Conservation (phyloP, 192 early-diverging fungal genomes). For the Coemansia sp. region DNA sequence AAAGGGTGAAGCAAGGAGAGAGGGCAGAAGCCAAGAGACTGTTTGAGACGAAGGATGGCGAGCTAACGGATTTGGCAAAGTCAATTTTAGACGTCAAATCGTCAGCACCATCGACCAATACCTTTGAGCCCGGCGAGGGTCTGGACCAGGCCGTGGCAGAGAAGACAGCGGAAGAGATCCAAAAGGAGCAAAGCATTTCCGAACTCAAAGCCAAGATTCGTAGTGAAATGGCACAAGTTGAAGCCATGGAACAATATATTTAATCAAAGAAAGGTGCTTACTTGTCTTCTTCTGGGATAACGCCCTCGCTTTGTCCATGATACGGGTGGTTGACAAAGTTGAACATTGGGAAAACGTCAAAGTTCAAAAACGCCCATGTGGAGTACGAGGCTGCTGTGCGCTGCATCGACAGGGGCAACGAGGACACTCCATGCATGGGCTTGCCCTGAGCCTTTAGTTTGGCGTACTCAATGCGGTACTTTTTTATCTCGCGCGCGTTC, state of each 20-base stretch:
- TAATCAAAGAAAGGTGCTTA: slow-evolving; percentile 1
- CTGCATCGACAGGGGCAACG: slow-evolving; percentile 59
- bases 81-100: slow-evolving; percentile 61
- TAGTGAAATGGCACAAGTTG: slow-evolving; percentile 45
- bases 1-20: slow-evolving; percentile 72
- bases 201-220: slow-evolving; percentile 49
- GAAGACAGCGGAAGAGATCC: slow-evolving; percentile 7
- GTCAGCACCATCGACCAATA: slow-evolving; percentile 50
- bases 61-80: slow-evolving; percentile 61
- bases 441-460: slow-evolving; percentile 65
- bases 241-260: slow-evolving; percentile 52
- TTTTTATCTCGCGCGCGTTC: slow-evolving; percentile 76
- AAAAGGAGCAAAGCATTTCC: slow-evolving; percentile 33
- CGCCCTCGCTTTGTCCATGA: slow-evolving; percentile 59
- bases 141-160: slow-evolving; percentile 23
- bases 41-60: slow-evolving; percentile 69
- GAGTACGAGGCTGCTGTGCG: slow-evolving; percentile 64
- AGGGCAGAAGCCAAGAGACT: slow-evolving; percentile 72
- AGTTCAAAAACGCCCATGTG: slow-evolving; percentile 64
- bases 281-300: slow-evolving; percentile 43
- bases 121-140: slow-evolving; percentile 86
- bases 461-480: slow-evolving; percentile 63
- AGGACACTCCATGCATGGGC: slow-evolving; percentile 62
- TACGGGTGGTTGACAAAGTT: slow-evolving; percentile 77
- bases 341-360: slow-evolving; percentile 69